Base-by-base conservation (phyloP, 345 rosid species). In the Ricinus communis region DNA sequence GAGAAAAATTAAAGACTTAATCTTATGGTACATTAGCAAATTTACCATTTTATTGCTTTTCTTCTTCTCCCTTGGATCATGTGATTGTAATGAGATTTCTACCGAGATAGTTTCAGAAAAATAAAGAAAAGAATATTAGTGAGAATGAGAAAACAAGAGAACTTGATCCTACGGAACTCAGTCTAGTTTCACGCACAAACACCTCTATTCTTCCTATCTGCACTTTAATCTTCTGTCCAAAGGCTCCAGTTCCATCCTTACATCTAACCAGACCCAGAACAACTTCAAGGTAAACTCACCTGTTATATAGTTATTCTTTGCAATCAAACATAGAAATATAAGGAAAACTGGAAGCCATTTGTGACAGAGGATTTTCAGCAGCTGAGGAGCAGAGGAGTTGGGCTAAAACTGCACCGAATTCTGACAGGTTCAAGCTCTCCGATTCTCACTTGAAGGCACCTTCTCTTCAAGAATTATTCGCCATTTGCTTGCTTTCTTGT, bases 131-230 rank as follows among this genome's bases (percentile, higher is more conserved):
- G 16, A 59, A 57, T 25, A 16, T 9, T 22, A 28, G 0, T 36
- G 31, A 63, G 28, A 11, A 25, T 63, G 67, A 63, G 67, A 63
- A 40, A 63, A 40, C 52, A 41, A 41, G 52, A 63, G 52, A 41
- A 63, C 51, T 63, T 41, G 67, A 63, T 63, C 52, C 31, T n/a
- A 33, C 28, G 53, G 43, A 63, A 63, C 50, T 63, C 50, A 63
- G 67, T 40, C 31, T 45, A 63, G 53, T 24, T 63, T 43, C 52
- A 21, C 10, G 53, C 67, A 11, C 4, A 45, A 63, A 21, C 51
- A 30, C 52, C 67, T 63, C 67, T 41, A n/a, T 5, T 63, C 67
- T 63, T 45, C 67, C 8, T 24, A 21, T 63, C 53, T 45, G 46
- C 65, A 36, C 38, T 21, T 8, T 41, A 38, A 24, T 24, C 18